Conservation (phyloP, 164 flowering plant genomes). For the Cinnamomum chago region DNA sequence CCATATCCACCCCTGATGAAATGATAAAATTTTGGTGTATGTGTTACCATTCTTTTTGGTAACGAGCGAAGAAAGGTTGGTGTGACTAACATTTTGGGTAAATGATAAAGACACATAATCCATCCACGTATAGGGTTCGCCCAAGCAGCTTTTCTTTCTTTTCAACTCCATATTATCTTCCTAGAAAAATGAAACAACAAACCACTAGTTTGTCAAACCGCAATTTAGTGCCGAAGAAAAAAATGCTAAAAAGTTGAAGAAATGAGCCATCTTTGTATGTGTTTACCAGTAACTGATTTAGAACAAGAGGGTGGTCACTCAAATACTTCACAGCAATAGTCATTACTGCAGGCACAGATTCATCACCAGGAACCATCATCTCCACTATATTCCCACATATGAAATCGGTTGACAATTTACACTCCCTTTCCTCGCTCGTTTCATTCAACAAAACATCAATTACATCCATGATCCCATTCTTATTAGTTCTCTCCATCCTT, state of each 20-base stretch:
- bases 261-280: background rate
- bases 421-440: conserved; percentile 10
- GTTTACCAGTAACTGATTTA: conserved; percentile 51
- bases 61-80: no score
- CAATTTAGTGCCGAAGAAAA: background rate
- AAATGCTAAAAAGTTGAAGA: background rate
- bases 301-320: conserved; percentile 60
- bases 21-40: no score
- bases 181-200: conserved; percentile 23
- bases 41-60: no score
- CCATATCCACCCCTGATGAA: no score
- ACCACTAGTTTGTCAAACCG: background rate
- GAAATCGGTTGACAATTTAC: conserved; percentile 48
- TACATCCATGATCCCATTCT: conserved; percentile 34
- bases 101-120: conserved; percentile 88
- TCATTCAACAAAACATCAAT: conserved; percentile 54
- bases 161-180: conserved; percentile 86
- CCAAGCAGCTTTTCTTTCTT: conserved; percentile 39
- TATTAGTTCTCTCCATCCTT: conserved; percentile 28
- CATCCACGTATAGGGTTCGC: conserved; percentile 57
- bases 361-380: conserved; percentile 99
- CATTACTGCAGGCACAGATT: conserved; percentile 75
- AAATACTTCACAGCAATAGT: conserved; percentile 88
- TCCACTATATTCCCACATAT: conserved; percentile 68
- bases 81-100: conserved; percentile 81